Percentiles rank a stretch among this genome's conserved stretches.
Evolutionary conservation across 2,329 filamentous ascomycete genomes (phyloP).

Genomic region (Leptographium wingfieldii): DNA sequence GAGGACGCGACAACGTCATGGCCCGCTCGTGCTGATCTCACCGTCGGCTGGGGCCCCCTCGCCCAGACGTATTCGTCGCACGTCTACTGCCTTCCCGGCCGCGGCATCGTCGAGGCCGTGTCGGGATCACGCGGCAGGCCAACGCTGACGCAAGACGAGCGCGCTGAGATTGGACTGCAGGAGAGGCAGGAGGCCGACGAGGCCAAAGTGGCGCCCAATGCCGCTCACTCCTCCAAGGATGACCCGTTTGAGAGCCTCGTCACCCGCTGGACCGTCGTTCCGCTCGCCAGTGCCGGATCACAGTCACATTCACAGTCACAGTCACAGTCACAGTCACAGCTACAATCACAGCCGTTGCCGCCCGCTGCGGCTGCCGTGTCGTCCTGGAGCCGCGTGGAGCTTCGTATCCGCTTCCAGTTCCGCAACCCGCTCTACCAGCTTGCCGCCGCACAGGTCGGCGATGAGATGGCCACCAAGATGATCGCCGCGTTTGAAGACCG

Average conservation of each 20-base stretch:
- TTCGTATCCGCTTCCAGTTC: slow-evolving; percentile 74
- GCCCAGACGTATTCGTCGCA: slow-evolving; percentile 73
- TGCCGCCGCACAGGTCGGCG: slow-evolving; percentile 68
- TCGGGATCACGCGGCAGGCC: slow-evolving; percentile 34
- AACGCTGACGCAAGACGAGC: slow-evolving; percentile 27
- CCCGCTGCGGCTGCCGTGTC: no score
- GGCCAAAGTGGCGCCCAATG: background rate
- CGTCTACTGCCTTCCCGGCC: slow-evolving; percentile 58
- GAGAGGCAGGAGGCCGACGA: slow-evolving; percentile 3
- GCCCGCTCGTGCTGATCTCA: slow-evolving; percentile 67
- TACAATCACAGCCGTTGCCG: no score
- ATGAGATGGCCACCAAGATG: slow-evolving; percentile 78
- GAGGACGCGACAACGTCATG: slow-evolving; percentile 25
- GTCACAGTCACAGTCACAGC: no score
- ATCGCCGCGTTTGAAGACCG: slow-evolving; percentile 84
- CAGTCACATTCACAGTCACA: no score
- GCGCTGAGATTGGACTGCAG: slow-evolving; percentile 11
- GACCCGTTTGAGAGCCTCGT: slow-evolving; percentile 53
- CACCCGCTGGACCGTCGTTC: slow-evolving; percentile 55
- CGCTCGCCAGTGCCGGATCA: slow-evolving; percentile 17
- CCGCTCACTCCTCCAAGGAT: background rate
- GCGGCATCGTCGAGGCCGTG: slow-evolving; percentile 61
- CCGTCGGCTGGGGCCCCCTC: slow-evolving; percentile 73
- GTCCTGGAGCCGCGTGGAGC: slow-evolving; percentile 56
- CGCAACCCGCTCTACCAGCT: slow-evolving; percentile 78